These are phyloP conservation scores for Diaporthe nobilis DNA, from an alignment of 2,329 filamentous ascomycete genomes.

Conservation along the genomic window DNA sequence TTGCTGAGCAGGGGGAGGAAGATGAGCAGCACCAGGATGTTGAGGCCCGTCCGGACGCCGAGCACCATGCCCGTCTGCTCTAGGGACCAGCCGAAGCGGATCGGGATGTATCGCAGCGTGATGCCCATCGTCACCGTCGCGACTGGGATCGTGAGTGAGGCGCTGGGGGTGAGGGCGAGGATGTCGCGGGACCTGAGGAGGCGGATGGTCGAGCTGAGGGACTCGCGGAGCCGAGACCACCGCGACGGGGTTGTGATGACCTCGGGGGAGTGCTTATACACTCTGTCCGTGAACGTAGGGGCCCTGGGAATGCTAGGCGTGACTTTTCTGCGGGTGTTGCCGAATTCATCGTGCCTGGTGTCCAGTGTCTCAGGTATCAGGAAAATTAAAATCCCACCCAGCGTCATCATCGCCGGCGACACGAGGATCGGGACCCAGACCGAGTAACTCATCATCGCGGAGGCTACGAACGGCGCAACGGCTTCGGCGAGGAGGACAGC, in stretches of 20 bases:
- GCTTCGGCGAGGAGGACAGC: conserved; percentile 35
- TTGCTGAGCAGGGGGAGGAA: conserved; percentile 8
- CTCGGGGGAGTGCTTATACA: background rate
- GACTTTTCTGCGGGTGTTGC: background rate
- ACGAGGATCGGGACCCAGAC: conserved; percentile 38
- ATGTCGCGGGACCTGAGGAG: conserved; percentile 15
- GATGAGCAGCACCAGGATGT: conserved; percentile 28
- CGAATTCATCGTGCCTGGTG: background rate
- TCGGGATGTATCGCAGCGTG: conserved; percentile 27
- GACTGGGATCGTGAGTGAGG: conserved; percentile 22
- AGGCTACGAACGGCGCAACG: conserved; percentile 32
- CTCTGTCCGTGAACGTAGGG: background rate
- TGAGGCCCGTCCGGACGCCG: conserved; percentile 25
- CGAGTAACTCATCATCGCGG: conserved; percentile 34
- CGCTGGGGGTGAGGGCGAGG: conserved; percentile 7
- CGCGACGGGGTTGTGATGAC: background rate
- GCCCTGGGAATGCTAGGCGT: background rate
- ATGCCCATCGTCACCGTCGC: conserved; percentile 31
- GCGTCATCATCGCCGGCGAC: conserved; percentile 30
- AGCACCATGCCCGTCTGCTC: conserved; percentile 29
- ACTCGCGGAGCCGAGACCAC: background rate
- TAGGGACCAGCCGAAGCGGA: conserved; percentile 36
- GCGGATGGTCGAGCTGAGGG: background rate
- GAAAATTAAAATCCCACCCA: conserved; percentile 8
- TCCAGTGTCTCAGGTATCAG: conserved; percentile 37